A percentile compares a stretch with the other conserved stretches of the same genome.
Evolutionary conservation across 352 stramenopile species (phyloP).

Genomic region (Phytophthora hybrid): DNA sequence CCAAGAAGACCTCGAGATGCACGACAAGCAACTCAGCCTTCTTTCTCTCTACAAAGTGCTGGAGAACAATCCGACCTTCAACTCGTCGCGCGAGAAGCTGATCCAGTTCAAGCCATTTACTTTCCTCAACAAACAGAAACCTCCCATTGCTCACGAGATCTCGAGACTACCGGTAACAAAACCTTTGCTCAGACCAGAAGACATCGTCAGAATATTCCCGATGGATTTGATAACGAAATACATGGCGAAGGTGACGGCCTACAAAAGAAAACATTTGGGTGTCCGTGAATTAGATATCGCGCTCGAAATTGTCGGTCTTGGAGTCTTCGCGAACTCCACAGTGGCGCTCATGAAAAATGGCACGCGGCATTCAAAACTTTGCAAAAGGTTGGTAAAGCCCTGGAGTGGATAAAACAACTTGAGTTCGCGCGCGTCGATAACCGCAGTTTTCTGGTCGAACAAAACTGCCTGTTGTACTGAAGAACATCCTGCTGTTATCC

Average conservation of each 20-base stretch:
- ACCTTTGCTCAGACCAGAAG: not conserved
- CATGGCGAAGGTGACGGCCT: not conserved
- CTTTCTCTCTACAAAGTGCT: constrained; percentile 2
- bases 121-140: not conserved
- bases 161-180: constrained; percentile 6
- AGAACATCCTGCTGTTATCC: not conserved
- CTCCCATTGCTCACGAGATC: constrained; percentile 2
- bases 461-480: not conserved
- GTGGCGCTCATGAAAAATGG: constrained; percentile 12
- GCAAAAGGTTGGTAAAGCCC: not conserved
- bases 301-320: constrained; percentile 7
- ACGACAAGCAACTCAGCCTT: constrained; percentile 13
- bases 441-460: constrained; percentile 2
- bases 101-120: too few relatives aligned
- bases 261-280: constrained; percentile 1
- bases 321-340: constrained; percentile 5
- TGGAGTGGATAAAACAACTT: constrained; percentile 7
- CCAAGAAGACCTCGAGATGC: constrained; percentile 9
- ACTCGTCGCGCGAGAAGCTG: not conserved
- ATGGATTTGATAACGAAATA: constrained; percentile 11
- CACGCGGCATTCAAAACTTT: not conserved
- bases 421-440: not conserved
- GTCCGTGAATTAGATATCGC: constrained; percentile 8
- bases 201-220: constrained; percentile 6
- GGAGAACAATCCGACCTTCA: not conserved